Evolutionary conservation across 2,329 filamentous ascomycete species (phyloP), one percentile per base, ranked within the genome.

Genomic region (Exophiala sp.): DNA sequence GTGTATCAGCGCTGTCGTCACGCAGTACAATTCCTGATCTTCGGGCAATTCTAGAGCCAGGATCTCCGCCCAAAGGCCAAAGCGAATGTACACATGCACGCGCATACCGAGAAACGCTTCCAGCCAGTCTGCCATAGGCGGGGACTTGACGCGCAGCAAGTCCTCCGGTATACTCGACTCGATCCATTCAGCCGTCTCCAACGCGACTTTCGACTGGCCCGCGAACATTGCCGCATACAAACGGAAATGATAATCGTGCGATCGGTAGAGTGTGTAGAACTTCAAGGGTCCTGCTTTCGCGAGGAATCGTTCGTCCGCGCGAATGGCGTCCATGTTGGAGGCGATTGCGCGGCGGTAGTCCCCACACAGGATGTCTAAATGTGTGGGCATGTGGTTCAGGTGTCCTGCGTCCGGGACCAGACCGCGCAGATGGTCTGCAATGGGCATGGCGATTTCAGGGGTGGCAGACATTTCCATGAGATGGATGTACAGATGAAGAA

Each of bases 191-290:
- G 81, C 79, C 0, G 85, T 84, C 0, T 86, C 78, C 1, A 91
- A 66, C 0, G 86, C 85, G 9, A 85, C 73, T 20, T 71, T 66
- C 1, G 76, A 86, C 65, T 86, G 81, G 0, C 84, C 88, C 0
- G 86, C 81, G 60, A 91, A 87, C 87, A 91, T 89, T 53, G 87
- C 87, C 0, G 85, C 84, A 65, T 91, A 91, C 46, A 91, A 79
- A 2, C 82, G 78, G 59, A 88, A 90, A 65, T 91, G 88, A 62
- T 85, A 85, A 65, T 91, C 77, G 65, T 92, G 88, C 46, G 81
- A 79, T 11, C 88, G 80, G 66, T 91, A 92, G 4, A 91, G 77
- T 0, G 85, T 86, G 71, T 91, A 92, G 66, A 91, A 91, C 66
- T 87, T 87, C 57, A 82, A 67, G 0, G 82, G 73, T 0, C 87